Evolutionary conservation across 2,329 filamentous ascomycete genomes (phyloP).

Genomic region (Botrytis galanthina): DNA sequence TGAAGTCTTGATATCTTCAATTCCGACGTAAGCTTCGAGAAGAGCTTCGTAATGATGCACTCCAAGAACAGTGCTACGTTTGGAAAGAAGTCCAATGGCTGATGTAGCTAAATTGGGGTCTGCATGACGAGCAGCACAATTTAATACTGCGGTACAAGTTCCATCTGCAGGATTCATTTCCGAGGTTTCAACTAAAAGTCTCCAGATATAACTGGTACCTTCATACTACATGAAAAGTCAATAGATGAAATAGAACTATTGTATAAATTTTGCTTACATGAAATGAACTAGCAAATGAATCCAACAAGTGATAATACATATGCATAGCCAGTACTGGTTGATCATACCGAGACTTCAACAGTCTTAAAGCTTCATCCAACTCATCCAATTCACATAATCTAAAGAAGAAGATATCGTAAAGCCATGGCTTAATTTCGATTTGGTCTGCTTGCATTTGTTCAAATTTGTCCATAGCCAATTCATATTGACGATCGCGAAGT

Average conservation of each 20-base stretch:
- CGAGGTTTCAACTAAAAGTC: constrained; percentile 55
- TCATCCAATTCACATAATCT: constrained; percentile 70
- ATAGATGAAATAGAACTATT: constrained; percentile 23
- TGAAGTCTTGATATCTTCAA: constrained; percentile 61
- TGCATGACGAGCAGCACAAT: constrained; percentile 65
- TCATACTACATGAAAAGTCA: constrained; percentile 47
- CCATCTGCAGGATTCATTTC: constrained; percentile 64
- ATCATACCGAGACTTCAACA: constrained; percentile 59
- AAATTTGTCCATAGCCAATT: constrained; percentile 71
- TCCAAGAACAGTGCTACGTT: constrained; percentile 56
- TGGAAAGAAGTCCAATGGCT: constrained; percentile 64
- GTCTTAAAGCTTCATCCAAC: constrained; percentile 70
- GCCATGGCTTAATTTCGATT: constrained; percentile 63
- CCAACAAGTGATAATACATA: constrained; percentile 72
- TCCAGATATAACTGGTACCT: constrained; percentile 71
- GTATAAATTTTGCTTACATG: constrained; percentile 49
- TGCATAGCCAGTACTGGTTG: not conserved
- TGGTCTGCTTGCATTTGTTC: constrained; percentile 61
- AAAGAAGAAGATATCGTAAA: constrained; percentile 75
- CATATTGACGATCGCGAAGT: constrained; percentile 77
- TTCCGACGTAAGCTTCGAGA: constrained; percentile 64
- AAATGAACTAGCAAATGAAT: constrained; percentile 63
- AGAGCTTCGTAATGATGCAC: constrained; percentile 78
- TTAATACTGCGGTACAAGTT: constrained; percentile 66
- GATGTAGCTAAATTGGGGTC: constrained; percentile 68